Percentiles rank a stretch among this genome's conserved stretches.
Conservation (phyloP, 2,329 filamentous ascomycete genomes). For the Calonectria pteridis region DNA sequence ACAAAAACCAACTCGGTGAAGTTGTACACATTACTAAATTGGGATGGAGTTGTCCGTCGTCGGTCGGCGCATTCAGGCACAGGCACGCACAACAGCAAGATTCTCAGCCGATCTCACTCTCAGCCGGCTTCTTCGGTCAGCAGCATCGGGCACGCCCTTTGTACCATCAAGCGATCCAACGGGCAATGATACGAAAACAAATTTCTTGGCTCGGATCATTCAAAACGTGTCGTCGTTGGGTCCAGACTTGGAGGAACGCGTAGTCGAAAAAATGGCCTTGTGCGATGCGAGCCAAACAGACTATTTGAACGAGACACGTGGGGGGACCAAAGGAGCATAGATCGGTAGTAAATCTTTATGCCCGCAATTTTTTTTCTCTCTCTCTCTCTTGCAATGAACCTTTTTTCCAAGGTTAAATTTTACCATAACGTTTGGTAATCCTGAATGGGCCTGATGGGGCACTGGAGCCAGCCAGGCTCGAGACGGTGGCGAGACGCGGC, state of each 20-base stretch:
- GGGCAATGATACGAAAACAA: conserved; percentile 3
- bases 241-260: not conserved
- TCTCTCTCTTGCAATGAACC: conserved; percentile 2
- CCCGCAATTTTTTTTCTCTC: not conserved
- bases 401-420: conserved; percentile 27
- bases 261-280: not conserved
- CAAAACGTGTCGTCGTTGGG: not conserved
- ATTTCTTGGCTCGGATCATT: conserved; percentile 1
- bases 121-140: not conserved
- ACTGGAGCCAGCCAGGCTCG: not conserved
- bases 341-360: not conserved
- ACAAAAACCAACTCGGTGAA: not conserved
- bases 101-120: not conserved
- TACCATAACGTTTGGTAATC: not conserved
- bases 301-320: not conserved
- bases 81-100: not conserved
- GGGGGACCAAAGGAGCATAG: not conserved
- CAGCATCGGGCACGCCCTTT: not conserved
- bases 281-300: not conserved
- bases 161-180: not conserved
- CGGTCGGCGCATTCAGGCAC: not conserved
- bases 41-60: not conserved
- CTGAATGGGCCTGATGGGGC: not conserved
- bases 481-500: conserved; percentile 4
- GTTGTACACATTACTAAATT: not conserved